Evolutionary conservation across 306 rosid species (phyloP), one percentile per base, ranked within the genome.

Genomic region (Astragalus membranaceus): DNA sequence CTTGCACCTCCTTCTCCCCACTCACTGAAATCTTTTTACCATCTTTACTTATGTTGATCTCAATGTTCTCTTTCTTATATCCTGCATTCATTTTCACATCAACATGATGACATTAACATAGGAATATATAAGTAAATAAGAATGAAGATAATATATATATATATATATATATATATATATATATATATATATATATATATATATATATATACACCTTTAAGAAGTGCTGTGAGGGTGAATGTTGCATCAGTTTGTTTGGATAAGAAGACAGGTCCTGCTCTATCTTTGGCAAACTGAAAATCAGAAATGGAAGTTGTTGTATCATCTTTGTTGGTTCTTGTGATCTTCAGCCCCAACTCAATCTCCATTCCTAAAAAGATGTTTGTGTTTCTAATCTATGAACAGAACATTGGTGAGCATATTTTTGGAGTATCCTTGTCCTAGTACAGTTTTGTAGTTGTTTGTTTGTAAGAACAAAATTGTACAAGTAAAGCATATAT

Each of bases 271-370:
- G 87, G 86, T 29, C 75, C 84, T n/a, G 85, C 78, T 73, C 72
- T 53, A 66, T 73, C 87, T 78, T 83, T 86, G 58, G 87, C 75
- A 69, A 88, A 79, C 55, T 57, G 85, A 64, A 88, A 51, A 49
- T 85, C 77, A 60, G 95, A 52, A 37, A 77, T 52, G 61, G 88
- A 77, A 51, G 84, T 70, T 29, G 51, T 51, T 77, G 47, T 48
- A 73, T 86, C 86, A 48, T 79, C 84, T 62, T 17, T 67, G 74
- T 17, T 67, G 74, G 80, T 80, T 65, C 74, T 68, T 35, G 87
- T 88, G 85, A 89, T 82, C 80, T 89, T 88, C 26, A 89, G 86
- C 14, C 87, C 95, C 62, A 89, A 75, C 70, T 88, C 91, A 46
- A 85, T 55, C 64, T 84, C 96, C 98, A 90, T 92, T 26, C 30